Percentiles rank a stretch among this genome's conserved stretches.
These are phyloP conservation scores for Aureococcus anophagefferens DNA, from an alignment of 108 stramenopile genomes.

Conservation along the genomic window DNA sequence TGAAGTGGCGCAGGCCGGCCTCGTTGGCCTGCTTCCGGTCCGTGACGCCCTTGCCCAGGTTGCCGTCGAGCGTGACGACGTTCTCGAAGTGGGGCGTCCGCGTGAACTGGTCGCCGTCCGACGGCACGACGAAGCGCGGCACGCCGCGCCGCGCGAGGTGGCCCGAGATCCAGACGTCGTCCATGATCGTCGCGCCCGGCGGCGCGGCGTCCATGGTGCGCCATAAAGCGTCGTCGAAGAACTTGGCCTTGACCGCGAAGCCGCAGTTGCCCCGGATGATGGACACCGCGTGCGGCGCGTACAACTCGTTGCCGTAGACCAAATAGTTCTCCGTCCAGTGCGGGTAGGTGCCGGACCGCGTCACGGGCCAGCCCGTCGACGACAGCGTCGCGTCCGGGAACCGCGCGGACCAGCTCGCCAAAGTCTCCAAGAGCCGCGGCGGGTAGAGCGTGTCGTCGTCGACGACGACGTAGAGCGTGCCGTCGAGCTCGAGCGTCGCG, in stretches of 20 bases:
- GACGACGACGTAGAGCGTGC: not conserved
- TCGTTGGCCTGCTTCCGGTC: not conserved
- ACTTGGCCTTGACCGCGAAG: not conserved
- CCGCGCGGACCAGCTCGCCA: not conserved
- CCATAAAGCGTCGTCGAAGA: not conserved
- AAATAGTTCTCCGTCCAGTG: not conserved
- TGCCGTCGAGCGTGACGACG: not conserved
- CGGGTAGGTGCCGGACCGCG: not conserved
- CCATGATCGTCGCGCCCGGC: not conserved
- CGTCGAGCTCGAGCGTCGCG: not conserved
- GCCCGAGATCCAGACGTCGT: not conserved
- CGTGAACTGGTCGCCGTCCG: not conserved
- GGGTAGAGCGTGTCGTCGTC: conserved; percentile 1
- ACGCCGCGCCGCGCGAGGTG: not conserved
- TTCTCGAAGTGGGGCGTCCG: not conserved
- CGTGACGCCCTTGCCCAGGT: not conserved
- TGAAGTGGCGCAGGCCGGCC: not conserved
- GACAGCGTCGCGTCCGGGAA: not conserved
- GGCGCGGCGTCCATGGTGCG: not conserved
- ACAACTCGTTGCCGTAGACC: not conserved
- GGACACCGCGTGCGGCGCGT: not conserved
- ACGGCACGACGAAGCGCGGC: not conserved
- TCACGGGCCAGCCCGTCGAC: not conserved
- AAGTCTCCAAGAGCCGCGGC: not conserved
- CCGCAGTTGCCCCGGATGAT: not conserved